phyloP scores from a whole-genome alignment of 495 filamentous ascomycete species.

The Chlorociboria aeruginascens region DNA sequence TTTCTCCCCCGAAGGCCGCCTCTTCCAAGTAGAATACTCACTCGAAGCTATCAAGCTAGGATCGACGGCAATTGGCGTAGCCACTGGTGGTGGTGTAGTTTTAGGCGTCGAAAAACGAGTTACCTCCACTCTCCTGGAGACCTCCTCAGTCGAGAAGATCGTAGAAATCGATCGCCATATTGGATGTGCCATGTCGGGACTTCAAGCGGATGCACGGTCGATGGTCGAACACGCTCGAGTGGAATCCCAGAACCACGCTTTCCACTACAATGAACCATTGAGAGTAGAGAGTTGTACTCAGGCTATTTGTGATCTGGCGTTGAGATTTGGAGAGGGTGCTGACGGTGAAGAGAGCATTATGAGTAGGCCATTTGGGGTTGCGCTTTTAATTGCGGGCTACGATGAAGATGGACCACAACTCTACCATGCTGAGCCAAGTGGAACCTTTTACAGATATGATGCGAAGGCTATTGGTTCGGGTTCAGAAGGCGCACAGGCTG shows the following conservation, averaged over 20 bases:
- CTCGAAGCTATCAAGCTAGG: conserved; percentile 99
- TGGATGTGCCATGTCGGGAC: conserved; percentile 93
- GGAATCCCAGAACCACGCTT: conserved; percentile 89
- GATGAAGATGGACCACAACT: conserved; percentile 95
- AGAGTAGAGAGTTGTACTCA: conserved; percentile 96
- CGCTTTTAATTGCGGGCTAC: conserved; percentile 88
- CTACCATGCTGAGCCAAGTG: conserved; percentile 96
- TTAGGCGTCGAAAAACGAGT: conserved; percentile 98
- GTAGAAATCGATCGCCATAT: conserved; percentile 98
- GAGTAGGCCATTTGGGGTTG: conserved; percentile 92
- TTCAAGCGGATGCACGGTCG: conserved; percentile 91
- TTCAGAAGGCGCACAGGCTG: conserved; percentile 91
- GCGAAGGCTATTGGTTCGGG: conserved; percentile 97
- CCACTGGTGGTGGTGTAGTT: conserved; percentile 85
- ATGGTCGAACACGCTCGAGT: conserved; percentile 98
- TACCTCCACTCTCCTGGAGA: conserved; percentile 91
- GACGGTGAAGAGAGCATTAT: conserved; percentile 98
- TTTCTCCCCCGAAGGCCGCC: conserved; percentile 98
- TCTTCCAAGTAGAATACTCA: conserved; percentile 99
- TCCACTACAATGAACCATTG: conserved; percentile 91
- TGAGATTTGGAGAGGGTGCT: conserved; percentile 93
- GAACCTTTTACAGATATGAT: conserved; percentile 98
- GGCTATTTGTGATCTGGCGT: conserved; percentile 92
- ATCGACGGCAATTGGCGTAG: conserved; percentile 94
- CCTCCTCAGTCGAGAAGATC: conserved; percentile 96